Evolutionary conservation across 2,329 filamentous ascomycete genomes (phyloP).

Genomic region (Blastomyces parvus): DNA sequence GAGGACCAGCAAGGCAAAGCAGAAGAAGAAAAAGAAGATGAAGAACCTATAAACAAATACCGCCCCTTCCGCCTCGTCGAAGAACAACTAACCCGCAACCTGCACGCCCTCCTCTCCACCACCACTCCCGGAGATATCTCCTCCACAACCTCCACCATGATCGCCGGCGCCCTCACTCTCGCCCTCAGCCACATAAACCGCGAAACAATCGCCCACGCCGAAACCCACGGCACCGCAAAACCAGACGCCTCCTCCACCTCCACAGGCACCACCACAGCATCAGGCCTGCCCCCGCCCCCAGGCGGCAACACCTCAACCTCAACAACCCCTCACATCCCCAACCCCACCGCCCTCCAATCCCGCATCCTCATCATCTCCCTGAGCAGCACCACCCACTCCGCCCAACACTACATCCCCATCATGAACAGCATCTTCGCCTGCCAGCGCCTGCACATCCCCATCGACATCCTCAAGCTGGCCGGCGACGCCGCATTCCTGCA

Average conservation of each 20-base stretch:
- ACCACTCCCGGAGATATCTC: slow-evolving; percentile 53
- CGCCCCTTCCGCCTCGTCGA: slow-evolving; percentile 85
- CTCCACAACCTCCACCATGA: slow-evolving; percentile 64
- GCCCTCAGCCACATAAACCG: slow-evolving; percentile 89
- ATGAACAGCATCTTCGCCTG: slow-evolving; percentile 99
- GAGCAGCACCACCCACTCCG: slow-evolving; percentile 76
- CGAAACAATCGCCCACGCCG: slow-evolving; percentile 54
- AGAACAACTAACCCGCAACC: slow-evolving; percentile 62
- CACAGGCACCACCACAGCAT: slow-evolving; percentile 19
- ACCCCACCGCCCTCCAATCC: slow-evolving; percentile 49
- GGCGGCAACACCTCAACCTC: slow-evolving; percentile 14
- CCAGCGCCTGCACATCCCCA: slow-evolving; percentile 74
- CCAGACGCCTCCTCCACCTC: slow-evolving; percentile 27
- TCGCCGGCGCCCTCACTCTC: slow-evolving; percentile 82
- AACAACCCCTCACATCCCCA: slow-evolving; percentile 23
- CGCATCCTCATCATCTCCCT: slow-evolving; percentile 87
- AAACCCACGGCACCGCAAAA: slow-evolving; percentile 43
- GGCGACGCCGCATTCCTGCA: slow-evolving; percentile 87
- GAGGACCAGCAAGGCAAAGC: slow-evolving; percentile 27
- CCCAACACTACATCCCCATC: slow-evolving; percentile 88
- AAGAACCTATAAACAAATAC: slow-evolving; percentile 66
- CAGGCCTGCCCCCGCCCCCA: slow-evolving; percentile 13
- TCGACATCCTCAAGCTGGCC: slow-evolving; percentile 81
- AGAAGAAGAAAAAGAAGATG: not conserved
- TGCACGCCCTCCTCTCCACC: slow-evolving; percentile 66